Evolutionary conservation across 2,329 filamentous ascomycete genomes (phyloP), one percentile per base, ranked within the genome.

Genomic region (Tolypocladium tropicale): DNA sequence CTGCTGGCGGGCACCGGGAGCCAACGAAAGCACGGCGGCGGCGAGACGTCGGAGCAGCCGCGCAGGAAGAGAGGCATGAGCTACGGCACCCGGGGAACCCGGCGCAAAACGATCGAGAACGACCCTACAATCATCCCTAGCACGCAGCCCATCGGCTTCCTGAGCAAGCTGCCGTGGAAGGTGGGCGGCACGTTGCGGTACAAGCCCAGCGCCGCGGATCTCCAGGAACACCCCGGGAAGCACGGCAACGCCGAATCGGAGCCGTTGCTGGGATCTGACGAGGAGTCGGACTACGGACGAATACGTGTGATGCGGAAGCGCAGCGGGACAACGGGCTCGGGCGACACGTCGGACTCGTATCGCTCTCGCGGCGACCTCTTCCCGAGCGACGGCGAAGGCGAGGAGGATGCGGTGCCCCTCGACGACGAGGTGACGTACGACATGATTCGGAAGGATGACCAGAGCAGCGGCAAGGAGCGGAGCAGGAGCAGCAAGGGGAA

Each of bases 121-220:
- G 91, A 96, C 66, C 88, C 90, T 11, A 95, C 90, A 4, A 84
- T 96, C n/a, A 95, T 96, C 54, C 90, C 91, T 1, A 90, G 87
- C 64, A 92, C 89, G 4, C 89, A 88, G 49, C 85, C 91, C 53
- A 81, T 96, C 61, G 90, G 92, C 0, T 96, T 96, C 65, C 72
- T 96, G 43, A 87, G 89, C 62, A 81, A 87, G 54, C 74, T 96
- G 60, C 92, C 93, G 14, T 96, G 90, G 78, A 90, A 87, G 65
- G 77, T 95, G 66, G 90, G 91, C 37, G 86, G 88, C 4, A 89
- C 87, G 3, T 70, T 96, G 63, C 82, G 89, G 66, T 97, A 97
- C 69, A 90, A 90, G 68, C 93, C 93, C 34, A 95, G 89, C 56
- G 91, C 90, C 33, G 92, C 93, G 52, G 90, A 95, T 72, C 71